phyloP scores from a whole-genome alignment of 1,284 basidiomycete genomes.

The Kwoniella shivajii region DNA sequence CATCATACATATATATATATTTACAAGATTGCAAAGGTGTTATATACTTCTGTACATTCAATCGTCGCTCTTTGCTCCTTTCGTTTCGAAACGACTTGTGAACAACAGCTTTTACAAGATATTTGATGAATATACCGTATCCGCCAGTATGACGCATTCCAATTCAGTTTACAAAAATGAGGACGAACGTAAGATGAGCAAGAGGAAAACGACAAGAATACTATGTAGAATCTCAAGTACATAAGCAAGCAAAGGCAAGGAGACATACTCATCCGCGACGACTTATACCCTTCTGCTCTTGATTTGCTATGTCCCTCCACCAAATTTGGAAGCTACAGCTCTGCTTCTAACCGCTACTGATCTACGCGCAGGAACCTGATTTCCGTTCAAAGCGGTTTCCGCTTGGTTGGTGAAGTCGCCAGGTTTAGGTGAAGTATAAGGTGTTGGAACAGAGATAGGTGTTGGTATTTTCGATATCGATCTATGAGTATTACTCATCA shows the following conservation, averaged over 20 bases:
- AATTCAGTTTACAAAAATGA: not conserved
- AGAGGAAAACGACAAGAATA: not conserved
- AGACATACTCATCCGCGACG: not conserved
- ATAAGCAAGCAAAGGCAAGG: not conserved
- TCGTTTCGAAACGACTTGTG: no score
- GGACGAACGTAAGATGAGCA: not conserved
- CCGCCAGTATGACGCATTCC: not conserved
- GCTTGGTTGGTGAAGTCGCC: not conserved
- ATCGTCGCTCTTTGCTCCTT: no score
- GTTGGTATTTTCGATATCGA: not conserved
- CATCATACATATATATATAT: no score
- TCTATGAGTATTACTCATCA: not conserved
- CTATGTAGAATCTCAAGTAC: not conserved
- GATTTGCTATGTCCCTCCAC: not conserved
- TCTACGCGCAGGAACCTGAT: not conserved
- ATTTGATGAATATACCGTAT: not conserved
- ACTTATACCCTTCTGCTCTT: not conserved
- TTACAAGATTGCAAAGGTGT: no score
- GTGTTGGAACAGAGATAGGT: not conserved
- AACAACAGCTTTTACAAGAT: no score
- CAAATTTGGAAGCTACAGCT: not conserved
- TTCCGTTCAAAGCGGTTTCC: not conserved
- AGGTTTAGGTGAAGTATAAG: no score
- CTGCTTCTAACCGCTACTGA: not conserved
- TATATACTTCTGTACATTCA: no score